These are phyloP conservation scores for Pelargonium myrrhifolium DNA, from an alignment of 441 rosid species.

Conservation along the genomic window DNA sequence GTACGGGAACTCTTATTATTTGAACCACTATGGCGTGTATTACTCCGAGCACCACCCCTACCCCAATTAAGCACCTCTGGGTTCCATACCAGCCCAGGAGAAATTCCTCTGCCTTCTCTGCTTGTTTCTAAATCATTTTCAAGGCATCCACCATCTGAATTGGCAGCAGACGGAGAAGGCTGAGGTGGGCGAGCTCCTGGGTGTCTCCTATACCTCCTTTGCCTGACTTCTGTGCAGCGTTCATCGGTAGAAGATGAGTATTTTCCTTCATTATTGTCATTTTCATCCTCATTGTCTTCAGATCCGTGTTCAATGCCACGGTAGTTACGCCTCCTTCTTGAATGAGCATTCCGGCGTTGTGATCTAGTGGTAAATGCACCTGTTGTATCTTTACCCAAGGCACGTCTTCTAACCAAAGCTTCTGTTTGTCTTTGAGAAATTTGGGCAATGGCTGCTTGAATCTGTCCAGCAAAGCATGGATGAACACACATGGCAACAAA, in stretches of 20 bases:
- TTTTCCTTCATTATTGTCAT: conserved; percentile 43
- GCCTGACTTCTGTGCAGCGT: conserved; percentile 45
- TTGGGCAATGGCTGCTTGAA: conserved; percentile 69
- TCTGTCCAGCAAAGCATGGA: conserved; percentile 34
- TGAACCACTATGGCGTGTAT: conserved; percentile 45
- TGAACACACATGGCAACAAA: conserved; percentile 10
- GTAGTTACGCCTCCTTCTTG: conserved; percentile 39
- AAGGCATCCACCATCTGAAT: conserved; percentile 32
- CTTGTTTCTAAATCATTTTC: conserved; percentile 40
- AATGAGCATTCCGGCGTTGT: conserved; percentile 35
- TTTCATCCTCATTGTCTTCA: conserved; percentile 52
- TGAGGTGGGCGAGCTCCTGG: conserved; percentile 37
- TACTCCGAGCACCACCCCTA: conserved; percentile 61
- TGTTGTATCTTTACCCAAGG: conserved; percentile 43
- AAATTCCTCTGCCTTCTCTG: conserved; percentile 37
- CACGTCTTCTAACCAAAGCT: conserved; percentile 45
- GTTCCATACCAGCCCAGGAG: conserved; percentile 55
- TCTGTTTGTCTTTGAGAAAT: conserved; percentile 55
- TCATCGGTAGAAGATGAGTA: conserved; percentile 77
- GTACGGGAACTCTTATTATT: conserved; percentile 34
- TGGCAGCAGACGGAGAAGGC: conserved; percentile 43
- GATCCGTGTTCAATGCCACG: conserved; percentile 42
- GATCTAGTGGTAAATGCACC: conserved; percentile 34
- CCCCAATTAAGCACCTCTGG: conserved; percentile 66
- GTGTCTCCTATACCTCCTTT: conserved; percentile 48